These are phyloP conservation scores for Torulaspora globosa DNA, from an alignment of 1,139 yeast genomes.

Conservation along the genomic window DNA sequence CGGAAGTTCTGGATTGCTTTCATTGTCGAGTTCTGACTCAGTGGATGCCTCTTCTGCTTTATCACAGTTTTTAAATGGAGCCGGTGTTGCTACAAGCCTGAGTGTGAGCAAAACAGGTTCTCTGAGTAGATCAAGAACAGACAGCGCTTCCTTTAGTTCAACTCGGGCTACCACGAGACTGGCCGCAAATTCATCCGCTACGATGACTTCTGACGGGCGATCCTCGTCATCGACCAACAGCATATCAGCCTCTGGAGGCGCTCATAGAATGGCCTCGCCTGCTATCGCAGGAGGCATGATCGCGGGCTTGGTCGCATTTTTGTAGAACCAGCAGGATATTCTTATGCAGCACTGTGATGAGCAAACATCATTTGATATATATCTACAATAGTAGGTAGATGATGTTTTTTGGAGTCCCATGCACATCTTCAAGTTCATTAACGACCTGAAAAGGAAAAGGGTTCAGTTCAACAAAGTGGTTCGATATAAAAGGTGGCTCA, in stretches of 20 bases:
- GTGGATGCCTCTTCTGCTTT: constrained; percentile 14
- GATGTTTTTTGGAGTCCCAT: background rate
- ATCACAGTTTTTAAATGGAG: constrained; percentile 13
- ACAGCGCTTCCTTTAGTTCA: background rate
- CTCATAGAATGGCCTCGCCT: constrained; percentile 14
- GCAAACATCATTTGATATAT: background rate
- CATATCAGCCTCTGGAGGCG: constrained; percentile 15
- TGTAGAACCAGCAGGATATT: constrained; percentile 3
- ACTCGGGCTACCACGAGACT: background rate
- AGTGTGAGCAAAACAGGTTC: background rate
- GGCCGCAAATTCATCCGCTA: constrained; percentile 5
- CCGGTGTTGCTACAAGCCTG: constrained; percentile 1
- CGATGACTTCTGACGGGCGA: background rate
- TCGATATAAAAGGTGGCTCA: background rate
- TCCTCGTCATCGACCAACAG: constrained; percentile 8
- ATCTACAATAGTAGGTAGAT: background rate
- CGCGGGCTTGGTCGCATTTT: constrained; percentile 16
- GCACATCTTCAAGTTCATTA: constrained; percentile 1
- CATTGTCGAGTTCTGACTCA: constrained; percentile 10
- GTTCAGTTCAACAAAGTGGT: background rate
- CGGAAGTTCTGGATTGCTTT: constrained; percentile 1
- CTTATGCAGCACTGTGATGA: constrained; percentile 1
- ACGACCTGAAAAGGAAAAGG: constrained; percentile 5
- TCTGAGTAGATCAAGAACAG: background rate
- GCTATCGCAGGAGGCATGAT: constrained; percentile 18